Evolutionary conservation across 441 rosid species (phyloP), one percentile per base, ranked within the genome.

Genomic region (Erodium trifolium): DNA sequence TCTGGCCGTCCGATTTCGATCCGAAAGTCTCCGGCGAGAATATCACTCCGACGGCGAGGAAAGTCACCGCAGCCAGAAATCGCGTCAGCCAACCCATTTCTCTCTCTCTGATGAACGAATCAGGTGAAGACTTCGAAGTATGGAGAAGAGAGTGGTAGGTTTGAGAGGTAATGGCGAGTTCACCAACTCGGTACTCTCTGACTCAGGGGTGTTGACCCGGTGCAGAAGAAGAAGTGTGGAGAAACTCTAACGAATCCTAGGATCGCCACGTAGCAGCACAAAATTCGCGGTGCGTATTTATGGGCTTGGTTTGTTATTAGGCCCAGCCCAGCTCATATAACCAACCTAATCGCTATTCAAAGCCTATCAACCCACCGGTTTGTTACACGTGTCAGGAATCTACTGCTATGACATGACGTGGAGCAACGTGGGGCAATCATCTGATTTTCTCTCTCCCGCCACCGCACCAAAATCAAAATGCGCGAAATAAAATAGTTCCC

Each of bases 21-120:
- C 92, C 93, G 51, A 92, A 88, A 0, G 84, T 85, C 76, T 92
- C 96, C 76, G 98, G 98, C 0, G 96, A 92, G 73, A 92, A 90
- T 68, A 92, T 70, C 6, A 90, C 82, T 17, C 98, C 96, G 55
- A 80, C 72, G 66, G 98, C 85, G 29, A 90, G 72, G 81, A 88
- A 92, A 27, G 91, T 87, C 57, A 85, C 87, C 11, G 91, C 96
- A 31, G 73, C 82, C 4, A 87, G 13, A 57, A 92, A 88, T 66
- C 98, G 80, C 14, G 83, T 83, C 1, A 85, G 67, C 98, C 98
- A 92, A 75, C 79, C 93, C 96, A 92, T 92, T 67, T 62, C 82
- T 69, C 72, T 71, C 74, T 67, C 68, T 63, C 37, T 34, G 37
- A 3, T 34, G 5, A 5, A 1, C 37, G 37, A 34, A 34, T 34